phyloP scores from a whole-genome alignment of 495 filamentous ascomycete genomes.

The Neurospora sp. region DNA sequence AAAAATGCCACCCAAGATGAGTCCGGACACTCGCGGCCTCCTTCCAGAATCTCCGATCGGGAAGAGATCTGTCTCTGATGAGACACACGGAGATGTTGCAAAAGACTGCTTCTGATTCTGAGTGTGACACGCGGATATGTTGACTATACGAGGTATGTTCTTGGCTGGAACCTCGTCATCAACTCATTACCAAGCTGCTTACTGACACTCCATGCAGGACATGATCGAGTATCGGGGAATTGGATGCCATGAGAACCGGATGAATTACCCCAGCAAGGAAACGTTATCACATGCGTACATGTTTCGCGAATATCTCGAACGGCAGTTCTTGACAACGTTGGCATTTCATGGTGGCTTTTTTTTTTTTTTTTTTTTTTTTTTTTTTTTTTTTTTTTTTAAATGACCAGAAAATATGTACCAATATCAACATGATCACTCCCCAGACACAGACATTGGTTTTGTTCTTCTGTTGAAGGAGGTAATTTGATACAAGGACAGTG shows the following conservation, averaged over 20 bases:
- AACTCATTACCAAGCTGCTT: not conserved
- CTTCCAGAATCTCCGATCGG: not conserved
- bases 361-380: not conserved
- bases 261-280: not conserved
- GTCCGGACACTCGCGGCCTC: conserved; percentile 1
- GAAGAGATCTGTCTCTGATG: not conserved
- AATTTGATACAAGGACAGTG: not conserved
- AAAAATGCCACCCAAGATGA: conserved; percentile 5
- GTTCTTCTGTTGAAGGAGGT: not conserved
- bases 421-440: not conserved
- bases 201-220: not conserved
- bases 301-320: not conserved
- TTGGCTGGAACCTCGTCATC: not conserved
- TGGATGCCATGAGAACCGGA: not conserved
- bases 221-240: not conserved
- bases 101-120: not conserved
- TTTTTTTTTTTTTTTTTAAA: not conserved
- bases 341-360: not conserved
- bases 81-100: not conserved
- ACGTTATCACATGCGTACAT: not conserved
- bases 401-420: accelerated
- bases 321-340: not conserved
- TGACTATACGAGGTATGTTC: not conserved
- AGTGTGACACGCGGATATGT: too few relatives aligned
- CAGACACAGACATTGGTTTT: not conserved